Evolutionary conservation across 352 stramenopile genomes (phyloP), one percentile per base, ranked within the genome.

Genomic region (Globisporangium solare): DNA sequence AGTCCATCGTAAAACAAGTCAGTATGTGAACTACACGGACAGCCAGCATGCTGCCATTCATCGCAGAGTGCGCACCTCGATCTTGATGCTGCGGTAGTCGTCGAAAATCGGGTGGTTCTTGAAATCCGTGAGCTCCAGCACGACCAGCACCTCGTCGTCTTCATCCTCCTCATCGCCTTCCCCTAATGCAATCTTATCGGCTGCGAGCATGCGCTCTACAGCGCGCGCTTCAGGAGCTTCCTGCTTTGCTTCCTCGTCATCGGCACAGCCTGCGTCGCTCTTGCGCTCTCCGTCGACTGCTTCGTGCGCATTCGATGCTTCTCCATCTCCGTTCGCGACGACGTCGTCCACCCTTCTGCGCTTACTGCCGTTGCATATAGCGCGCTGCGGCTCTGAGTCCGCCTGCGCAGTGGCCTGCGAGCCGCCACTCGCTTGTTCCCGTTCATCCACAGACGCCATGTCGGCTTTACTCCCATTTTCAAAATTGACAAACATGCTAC

Each of bases 81-180:
- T 71, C 18, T 70, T 82, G 18, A 80, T 68, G 15, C 63, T 67
- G 13, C 61, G 73, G 68, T 88, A 85, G 62, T 89, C 79, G 52
- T 89, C 75, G 40, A 92, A 68, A 27, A 92, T 71, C 27, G 82
- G 78, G 45, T 92, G 82, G 55, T 92, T 87, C 67, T 89, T 89
- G 51, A 92, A 89, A 56, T 92, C 82, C 43, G 70, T 78, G 1
- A 92, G 64, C 60, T 92, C 82, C 63, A 92, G 56, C 55, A 89
- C 79, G 13, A 92, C 78, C 21, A 89, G 58, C 39, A 76, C 69
- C 46, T 91, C 81, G 11, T 91, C 81, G 15, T 87, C 74, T 1
- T 88, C 74, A 12, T 74, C 62, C 5, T 77, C 75, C 6, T 72
- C 73, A 2, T 77, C 58, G 1, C 60, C 5, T 35, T 35, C 27